Evolutionary conservation across 2,329 filamentous ascomycete genomes (phyloP).

Genomic region (Trichoderma oligosporum): DNA sequence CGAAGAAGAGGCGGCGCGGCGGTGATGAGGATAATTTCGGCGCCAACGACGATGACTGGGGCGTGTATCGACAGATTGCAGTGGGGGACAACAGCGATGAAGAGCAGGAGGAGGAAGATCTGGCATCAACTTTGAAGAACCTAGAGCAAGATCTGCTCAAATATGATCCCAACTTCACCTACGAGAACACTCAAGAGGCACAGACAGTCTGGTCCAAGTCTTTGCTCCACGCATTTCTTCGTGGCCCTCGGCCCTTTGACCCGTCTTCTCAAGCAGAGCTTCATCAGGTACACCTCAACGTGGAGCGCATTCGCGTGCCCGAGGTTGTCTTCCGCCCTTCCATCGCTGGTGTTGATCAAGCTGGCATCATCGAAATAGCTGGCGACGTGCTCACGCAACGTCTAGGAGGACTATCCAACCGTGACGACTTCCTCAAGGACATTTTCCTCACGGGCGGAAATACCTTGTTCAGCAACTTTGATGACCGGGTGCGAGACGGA

Average conservation of each 20-base stretch:
- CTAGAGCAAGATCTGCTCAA: constrained; percentile 82
- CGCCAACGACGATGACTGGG: constrained; percentile 96
- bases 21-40: constrained; percentile 96
- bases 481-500: constrained; percentile 72
- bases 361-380: constrained; percentile 87
- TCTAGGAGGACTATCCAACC: constrained; percentile 54
- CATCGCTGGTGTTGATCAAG: constrained; percentile 89
- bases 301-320: constrained; percentile 90
- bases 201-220: constrained; percentile 95
- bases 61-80: constrained; percentile 89
- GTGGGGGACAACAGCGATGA: constrained; percentile 80
- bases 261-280: constrained; percentile 72
- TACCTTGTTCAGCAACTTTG: constrained; percentile 80
- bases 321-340: constrained; percentile 91
- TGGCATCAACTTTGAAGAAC: constrained; percentile 65
- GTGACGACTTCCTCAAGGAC: constrained; percentile 72
- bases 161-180: constrained; percentile 84
- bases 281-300: constrained; percentile 90
- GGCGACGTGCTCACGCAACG: constrained; percentile 86
- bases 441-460: constrained; percentile 95
- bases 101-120: constrained; percentile 88
- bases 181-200: constrained; percentile 86
- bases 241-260: constrained; percentile 84
- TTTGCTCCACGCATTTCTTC: constrained; percentile 82
- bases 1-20: constrained; percentile 78